Conservation (phyloP, 768 basidiomycete species). For the Russula sp. region DNA sequence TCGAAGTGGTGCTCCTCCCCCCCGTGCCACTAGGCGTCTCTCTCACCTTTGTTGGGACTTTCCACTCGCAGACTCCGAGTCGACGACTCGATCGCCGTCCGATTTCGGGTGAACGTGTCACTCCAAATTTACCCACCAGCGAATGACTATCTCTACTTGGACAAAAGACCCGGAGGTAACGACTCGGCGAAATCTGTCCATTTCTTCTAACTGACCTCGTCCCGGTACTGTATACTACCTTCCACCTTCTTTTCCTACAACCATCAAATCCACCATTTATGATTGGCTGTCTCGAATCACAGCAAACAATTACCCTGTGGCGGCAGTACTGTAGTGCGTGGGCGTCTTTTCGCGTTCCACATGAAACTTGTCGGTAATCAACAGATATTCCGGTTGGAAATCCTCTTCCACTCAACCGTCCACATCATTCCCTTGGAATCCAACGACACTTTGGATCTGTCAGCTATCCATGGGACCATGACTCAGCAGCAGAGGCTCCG, state of each 20-base stretch:
- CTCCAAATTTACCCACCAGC: too few relatives aligned
- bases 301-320: not conserved
- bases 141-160: not conserved
- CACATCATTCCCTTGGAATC: too few relatives aligned
- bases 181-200: not conserved
- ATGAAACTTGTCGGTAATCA: not conserved
- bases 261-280: not conserved
- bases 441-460: not conserved
- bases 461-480: conserved; percentile 1
- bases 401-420: not conserved
- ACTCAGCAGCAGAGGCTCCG: not conserved
- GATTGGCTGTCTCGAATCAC: not conserved
- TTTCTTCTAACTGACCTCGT: too few relatives aligned
- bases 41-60: too few relatives aligned
- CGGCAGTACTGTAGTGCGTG: not conserved
- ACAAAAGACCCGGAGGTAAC: not conserved
- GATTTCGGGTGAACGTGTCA: not conserved
- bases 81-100: not conserved
- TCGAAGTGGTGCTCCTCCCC: too few relatives aligned
- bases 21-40: too few relatives aligned
- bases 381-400: not conserved
- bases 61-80: too few relatives aligned
- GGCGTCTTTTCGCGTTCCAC: too few relatives aligned
- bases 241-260: too few relatives aligned
- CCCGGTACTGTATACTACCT: not conserved